Base-by-base conservation (phyloP, 2,329 filamentous ascomycete species). In the Cladophialophora immunda region DNA sequence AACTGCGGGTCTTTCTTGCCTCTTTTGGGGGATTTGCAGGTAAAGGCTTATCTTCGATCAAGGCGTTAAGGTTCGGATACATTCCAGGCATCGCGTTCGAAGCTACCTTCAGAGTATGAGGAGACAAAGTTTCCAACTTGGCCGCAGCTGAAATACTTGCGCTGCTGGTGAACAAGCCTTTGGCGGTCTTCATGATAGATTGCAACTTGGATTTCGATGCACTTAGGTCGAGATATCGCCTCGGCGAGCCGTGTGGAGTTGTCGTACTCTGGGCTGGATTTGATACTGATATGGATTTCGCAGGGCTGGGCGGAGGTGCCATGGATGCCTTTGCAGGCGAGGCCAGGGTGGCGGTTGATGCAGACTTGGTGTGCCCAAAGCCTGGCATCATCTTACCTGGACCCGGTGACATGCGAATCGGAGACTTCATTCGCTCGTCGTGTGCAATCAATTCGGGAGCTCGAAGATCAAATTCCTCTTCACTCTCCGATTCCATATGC, bases 121-220 rank as follows among this genome's bases (percentile, higher is more conserved):
- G 80, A 15, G 82, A 82, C 7, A 85, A 79, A 32, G 81, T 81
- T 68, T 89, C 87, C 67, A 87, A 75, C 71, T 86, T 88, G 2
- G 85, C 85, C 53, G 87, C 84, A 54, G 86, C 86, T 68, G 86
- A 87, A 13, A 84, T 78, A 53, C 84, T 82, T 66, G 84, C 87
- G 68, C 86, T 94, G 72, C 91, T 96, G 19, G 90, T 92, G 69
- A 97, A 90, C 57, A 97, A 86, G 15, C 90, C 92, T 77, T 92
- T 94, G 3, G 94, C 95, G 63, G 90, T 92, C 79, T 93, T 94
- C 73, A 97, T 83, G 67, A 97, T 93, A 9, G 94, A 97, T 55
- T 94, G 96, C 56, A 98, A 84, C 76, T 93, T 96, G 75, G 92
- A 92, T 81, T 97, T 98, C 30, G 95, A 94, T 59, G 95, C 93